A percentile compares a stretch with the other conserved stretches of the same genome.
These are phyloP conservation scores for Solanum verrucosum DNA, from an alignment of 257 asterid genomes.

Conservation along the genomic window DNA sequence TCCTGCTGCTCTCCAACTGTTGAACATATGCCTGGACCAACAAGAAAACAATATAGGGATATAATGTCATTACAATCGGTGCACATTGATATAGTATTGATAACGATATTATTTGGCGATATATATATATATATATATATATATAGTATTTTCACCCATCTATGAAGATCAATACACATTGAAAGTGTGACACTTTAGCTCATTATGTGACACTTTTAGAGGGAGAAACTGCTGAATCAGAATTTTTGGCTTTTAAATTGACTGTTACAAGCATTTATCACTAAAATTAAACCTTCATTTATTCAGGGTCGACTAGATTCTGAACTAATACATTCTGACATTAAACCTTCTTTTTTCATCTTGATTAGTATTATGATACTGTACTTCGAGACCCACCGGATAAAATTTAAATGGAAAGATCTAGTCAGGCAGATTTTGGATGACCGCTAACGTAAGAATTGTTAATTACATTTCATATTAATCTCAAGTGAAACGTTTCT, in stretches of 20 bases:
- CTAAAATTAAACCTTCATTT: neutral
- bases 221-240: neutral
- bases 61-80: neutral
- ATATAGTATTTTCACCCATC: neutral
- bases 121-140: neutral
- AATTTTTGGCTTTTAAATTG: neutral
- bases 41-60: constrained; percentile 3
- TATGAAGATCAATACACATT: neutral
- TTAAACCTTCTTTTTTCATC: neutral
- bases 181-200: neutral
- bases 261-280: neutral
- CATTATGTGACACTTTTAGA: neutral
- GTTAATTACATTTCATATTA: neutral
- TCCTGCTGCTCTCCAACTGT: constrained; percentile 95
- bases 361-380: neutral
- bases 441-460: neutral
- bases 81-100: neutral
- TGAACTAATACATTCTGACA: neutral
- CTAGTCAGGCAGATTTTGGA: neutral
- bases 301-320: neutral
- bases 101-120: neutral
- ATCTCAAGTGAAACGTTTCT: neutral
- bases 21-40: constrained; percentile 84
- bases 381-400: neutral
- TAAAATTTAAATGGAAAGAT: neutral